Evolutionary conservation across 345 rosid species (phyloP).

Genomic region (Erucastrum elatum): DNA sequence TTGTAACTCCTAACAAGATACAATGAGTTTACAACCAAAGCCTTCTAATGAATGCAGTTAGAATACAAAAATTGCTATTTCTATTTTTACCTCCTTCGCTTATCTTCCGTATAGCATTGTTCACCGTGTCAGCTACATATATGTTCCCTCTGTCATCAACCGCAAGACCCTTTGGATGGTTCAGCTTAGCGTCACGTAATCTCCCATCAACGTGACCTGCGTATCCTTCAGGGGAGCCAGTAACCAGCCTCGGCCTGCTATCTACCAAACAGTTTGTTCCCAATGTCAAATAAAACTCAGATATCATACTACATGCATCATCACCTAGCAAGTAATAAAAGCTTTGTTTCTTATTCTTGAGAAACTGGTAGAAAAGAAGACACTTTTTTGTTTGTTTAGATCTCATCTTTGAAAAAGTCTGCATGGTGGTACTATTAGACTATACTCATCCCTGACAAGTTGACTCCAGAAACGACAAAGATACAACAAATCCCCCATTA

Average conservation of each 20-base stretch:
- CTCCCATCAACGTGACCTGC: constrained; percentile 92
- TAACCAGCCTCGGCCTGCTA: constrained; percentile 76
- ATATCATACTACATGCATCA: too few species aligned
- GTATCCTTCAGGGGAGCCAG: constrained; percentile 90
- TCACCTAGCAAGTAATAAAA: too few species aligned
- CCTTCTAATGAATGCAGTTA: not conserved
- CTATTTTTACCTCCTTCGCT: constrained; percentile 67
- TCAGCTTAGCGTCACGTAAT: constrained; percentile 87
- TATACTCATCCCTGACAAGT: constrained; percentile 32
- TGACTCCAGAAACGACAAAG: constrained; percentile 32
- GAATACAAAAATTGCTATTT: not conserved
- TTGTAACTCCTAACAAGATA: constrained; percentile 69
- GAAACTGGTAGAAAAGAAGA: too few species aligned
- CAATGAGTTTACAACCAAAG: not conserved
- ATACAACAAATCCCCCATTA: constrained; percentile 35
- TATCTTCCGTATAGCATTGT: constrained; percentile 94
- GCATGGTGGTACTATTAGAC: constrained; percentile 22
- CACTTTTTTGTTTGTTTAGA: constrained; percentile 3
- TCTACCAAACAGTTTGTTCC: constrained; percentile 24
- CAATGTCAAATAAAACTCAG: not conserved
- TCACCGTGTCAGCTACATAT: constrained; percentile 85
- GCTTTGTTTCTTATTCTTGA: too few species aligned
- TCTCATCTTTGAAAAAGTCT: constrained; percentile 35
- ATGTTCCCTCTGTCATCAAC: constrained; percentile 95
- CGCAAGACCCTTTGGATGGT: constrained; percentile 89